Conservation (phyloP, 1,284 basidiomycete genomes). For the Heterobasidion occidentale region DNA sequence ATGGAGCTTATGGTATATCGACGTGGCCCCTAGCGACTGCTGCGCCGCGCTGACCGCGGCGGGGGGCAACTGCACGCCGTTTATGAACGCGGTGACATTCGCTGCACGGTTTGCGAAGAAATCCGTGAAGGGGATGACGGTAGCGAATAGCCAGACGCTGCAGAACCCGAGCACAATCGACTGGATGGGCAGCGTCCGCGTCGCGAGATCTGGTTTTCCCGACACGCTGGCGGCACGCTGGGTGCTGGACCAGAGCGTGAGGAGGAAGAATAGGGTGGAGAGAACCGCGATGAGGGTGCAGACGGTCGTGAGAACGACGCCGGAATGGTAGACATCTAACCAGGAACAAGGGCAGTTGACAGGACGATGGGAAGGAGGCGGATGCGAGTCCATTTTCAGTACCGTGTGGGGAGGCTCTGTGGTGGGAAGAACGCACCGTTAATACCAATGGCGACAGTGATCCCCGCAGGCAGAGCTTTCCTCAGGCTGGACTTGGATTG, state of each 20-base stretch:
- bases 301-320: constrained; percentile 36
- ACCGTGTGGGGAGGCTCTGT: no score
- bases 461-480: constrained; percentile 17
- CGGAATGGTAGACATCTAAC: constrained; percentile 37
- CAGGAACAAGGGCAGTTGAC: not conserved
- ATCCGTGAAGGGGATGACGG: constrained; percentile 42
- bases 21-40: constrained; percentile 30
- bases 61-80: constrained; percentile 27
- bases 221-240: not conserved
- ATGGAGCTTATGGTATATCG: constrained; percentile 36
- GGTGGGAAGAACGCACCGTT: constrained; percentile 10
- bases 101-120: constrained; percentile 43
- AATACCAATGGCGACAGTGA: constrained; percentile 24
- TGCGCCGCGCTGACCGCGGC: constrained; percentile 30
- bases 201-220: constrained; percentile 12
- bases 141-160: constrained; percentile 42
- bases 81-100: constrained; percentile 35
- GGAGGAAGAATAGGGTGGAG: constrained; percentile 24
- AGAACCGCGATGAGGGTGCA: constrained; percentile 30
- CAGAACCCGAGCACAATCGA: constrained; percentile 34
- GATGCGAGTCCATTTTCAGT: no score
- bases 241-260: constrained; percentile 8
- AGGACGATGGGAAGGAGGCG: not conserved
- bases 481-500: constrained; percentile 19
- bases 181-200: constrained; percentile 25